These are phyloP conservation scores for Puccinia polysora DNA, from an alignment of 1,284 basidiomycete genomes.

Conservation along the genomic window DNA sequence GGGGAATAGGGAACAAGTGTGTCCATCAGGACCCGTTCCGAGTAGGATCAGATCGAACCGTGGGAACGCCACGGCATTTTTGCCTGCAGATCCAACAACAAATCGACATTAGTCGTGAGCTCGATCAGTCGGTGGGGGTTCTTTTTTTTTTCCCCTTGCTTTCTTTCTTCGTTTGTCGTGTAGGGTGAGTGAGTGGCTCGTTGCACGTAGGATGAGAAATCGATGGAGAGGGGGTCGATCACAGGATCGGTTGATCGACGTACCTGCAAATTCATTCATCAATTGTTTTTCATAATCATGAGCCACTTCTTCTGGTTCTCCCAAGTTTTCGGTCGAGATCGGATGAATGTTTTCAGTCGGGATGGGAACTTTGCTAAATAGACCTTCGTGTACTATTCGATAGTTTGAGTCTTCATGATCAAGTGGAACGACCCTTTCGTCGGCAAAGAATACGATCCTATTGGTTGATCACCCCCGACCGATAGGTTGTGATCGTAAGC, in stretches of 20 bases:
- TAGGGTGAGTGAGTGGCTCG: no score
- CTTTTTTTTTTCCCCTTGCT: no score
- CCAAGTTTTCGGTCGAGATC: slow-evolving; percentile 66
- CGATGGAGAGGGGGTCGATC: background rate
- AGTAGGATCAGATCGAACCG: slow-evolving; percentile 90
- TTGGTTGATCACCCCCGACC: no score
- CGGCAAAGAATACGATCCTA: slow-evolving; percentile 98
- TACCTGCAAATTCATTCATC: slow-evolving; percentile 52
- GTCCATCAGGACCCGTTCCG: slow-evolving; percentile 89
- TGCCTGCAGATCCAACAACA: slow-evolving; percentile 59
- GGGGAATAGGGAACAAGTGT: slow-evolving; percentile 94
- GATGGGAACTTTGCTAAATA: slow-evolving; percentile 81
- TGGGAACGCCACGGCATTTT: slow-evolving; percentile 85
- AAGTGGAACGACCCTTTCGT: slow-evolving; percentile 91
- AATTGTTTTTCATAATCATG: slow-evolving; percentile 59
- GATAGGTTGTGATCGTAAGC: no score
- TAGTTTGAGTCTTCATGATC: slow-evolving; percentile 91
- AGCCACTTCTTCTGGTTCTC: slow-evolving; percentile 57
- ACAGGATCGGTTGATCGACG: slow-evolving; percentile 25
- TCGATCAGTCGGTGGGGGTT: no score
- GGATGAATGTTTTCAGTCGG: slow-evolving; percentile 74
- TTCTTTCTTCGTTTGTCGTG: background rate
- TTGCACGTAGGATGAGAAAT: no score
- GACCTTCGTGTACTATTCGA: slow-evolving; percentile 65
- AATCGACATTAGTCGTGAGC: background rate